Evolutionary conservation across 2,329 filamentous ascomycete genomes (phyloP), one percentile per base, ranked within the genome.

Genomic region (Myriosclerotinia curreyana): DNA sequence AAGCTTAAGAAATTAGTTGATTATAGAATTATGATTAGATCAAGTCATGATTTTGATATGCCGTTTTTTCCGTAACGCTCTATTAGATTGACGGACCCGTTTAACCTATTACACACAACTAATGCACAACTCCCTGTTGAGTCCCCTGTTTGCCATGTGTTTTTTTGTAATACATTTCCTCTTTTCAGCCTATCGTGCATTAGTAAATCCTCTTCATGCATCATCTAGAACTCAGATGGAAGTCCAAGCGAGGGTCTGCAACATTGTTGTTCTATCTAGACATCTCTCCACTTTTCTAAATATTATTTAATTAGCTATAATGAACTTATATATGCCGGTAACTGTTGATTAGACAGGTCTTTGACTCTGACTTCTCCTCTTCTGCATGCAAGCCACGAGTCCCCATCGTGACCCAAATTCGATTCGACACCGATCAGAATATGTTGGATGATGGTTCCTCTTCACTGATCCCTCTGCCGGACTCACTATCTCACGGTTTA

Each of bases 401-500:
- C n/a, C 11, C 28, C 28, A 36, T 36, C 31, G 20, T 20, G 5
- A 36, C 12, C 14, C 20, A 58, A 25, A 36, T 34, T 58, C 28
- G 22, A 58, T 46, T 46, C 51, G 20, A 28, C 9, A 36, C 17
- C 40, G 42, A 48, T 34, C 40, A 46, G 34, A 25, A 56, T 8
- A 65, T 50, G 56, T 65, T 71, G 34, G 62, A 68, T 44, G 58
- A 31, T 38, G 66, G 64, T 12, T 70, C 71, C 6, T 46, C 50
- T 14, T 70, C 71, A 15, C 62, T 74, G 12, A 66, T 66, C 14
- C 72, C 71, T 34, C 68, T 75, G 11, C 73, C 73, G 17, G 61
- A 65, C 5, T 68, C 70, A 11, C 64, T 74, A 8, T 69, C 68
- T 28, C 67, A 71, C 52, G 81, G 80, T 68, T 72, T 83, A 22